phyloP scores from a whole-genome alignment of 2,329 filamentous ascomycete genomes.

The Fusarium sp. region DNA sequence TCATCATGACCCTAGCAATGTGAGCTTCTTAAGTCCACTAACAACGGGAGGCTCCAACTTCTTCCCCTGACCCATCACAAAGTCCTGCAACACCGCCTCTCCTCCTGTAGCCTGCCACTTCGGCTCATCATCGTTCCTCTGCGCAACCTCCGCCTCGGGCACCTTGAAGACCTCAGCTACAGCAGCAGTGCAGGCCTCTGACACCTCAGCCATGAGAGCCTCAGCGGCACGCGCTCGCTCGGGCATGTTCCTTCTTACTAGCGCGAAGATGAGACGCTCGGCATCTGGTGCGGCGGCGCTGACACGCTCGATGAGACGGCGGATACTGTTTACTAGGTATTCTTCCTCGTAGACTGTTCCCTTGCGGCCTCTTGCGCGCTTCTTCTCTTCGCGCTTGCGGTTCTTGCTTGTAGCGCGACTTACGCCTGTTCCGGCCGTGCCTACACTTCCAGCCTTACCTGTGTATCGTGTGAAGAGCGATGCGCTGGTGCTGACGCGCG shows the following conservation, averaged over 20 bases:
- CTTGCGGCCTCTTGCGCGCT: slow-evolving; percentile 93
- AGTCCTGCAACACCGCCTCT: slow-evolving; percentile 66
- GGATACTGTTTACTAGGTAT: slow-evolving; percentile 90
- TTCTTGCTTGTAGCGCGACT: slow-evolving; percentile 89
- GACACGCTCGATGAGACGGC: slow-evolving; percentile 84
- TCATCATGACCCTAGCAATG: slow-evolving; percentile 61
- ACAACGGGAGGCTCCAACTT: slow-evolving; percentile 64
- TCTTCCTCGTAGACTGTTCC: slow-evolving; percentile 98
- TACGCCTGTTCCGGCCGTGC: slow-evolving; percentile 79
- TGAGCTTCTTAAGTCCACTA: slow-evolving; percentile 63
- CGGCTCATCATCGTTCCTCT: slow-evolving; percentile 40
- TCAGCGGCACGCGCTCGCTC: slow-evolving; percentile 87
- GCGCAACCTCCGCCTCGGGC: slow-evolving; percentile 28
- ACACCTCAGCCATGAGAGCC: slow-evolving; percentile 78
- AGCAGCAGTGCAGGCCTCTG: slow-evolving; percentile 75
- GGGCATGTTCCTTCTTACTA: slow-evolving; percentile 85
- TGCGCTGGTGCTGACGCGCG: slow-evolving; percentile 83
- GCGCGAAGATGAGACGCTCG: slow-evolving; percentile 78
- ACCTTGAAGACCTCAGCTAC: slow-evolving; percentile 76
- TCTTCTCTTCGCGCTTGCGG: slow-evolving; percentile 89
- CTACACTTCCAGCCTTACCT: slow-evolving; percentile 72
- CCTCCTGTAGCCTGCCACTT: slow-evolving; percentile 60
- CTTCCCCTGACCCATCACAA: slow-evolving; percentile 60
- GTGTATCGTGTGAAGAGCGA: slow-evolving; percentile 95
- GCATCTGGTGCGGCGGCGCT: slow-evolving; percentile 80